Conservation (phyloP, 257 asterid species). For the Fraxinus americana region DNA sequence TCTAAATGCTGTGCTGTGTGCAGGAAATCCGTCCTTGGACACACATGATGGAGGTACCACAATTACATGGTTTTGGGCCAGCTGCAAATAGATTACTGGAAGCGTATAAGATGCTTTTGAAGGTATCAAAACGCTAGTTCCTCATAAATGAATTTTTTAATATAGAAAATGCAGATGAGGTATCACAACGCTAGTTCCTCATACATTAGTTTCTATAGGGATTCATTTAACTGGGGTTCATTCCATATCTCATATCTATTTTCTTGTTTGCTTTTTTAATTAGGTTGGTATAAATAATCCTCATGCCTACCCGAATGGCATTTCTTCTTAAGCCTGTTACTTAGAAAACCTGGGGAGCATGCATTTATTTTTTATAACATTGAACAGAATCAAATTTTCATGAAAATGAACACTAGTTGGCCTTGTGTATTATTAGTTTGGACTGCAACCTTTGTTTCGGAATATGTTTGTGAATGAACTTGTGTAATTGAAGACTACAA, state of each 20-base stretch:
- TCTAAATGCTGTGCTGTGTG: constrained; percentile 21
- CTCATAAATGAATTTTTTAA: constrained; percentile 15
- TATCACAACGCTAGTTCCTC: not conserved
- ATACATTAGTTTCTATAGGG: not conserved
- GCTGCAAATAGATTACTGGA: constrained; percentile 95
- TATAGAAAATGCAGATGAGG: constrained; percentile 16
- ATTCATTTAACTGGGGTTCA: not conserved
- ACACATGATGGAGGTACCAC: constrained; percentile 99
- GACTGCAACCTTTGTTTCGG: not conserved
- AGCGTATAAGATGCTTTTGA: constrained; percentile 96
- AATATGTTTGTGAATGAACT: not conserved
- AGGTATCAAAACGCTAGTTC: constrained; percentile 51
- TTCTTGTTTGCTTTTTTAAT: too few species aligned
- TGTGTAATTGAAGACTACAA: not conserved
- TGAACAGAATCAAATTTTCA: not conserved
- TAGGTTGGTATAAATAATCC: too few species aligned
- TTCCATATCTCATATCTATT: not conserved
- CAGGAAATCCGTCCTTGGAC: constrained; percentile 99
- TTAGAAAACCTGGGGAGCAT: not conserved
- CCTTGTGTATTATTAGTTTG: not conserved
- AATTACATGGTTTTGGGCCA: constrained; percentile 97
- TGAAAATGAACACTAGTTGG: not conserved
- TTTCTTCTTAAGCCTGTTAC: not conserved
- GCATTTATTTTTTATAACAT: not conserved
- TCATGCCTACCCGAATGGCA: not conserved